Evolutionary conservation across 371 early-diverging fungal species (phyloP).

Genomic region (Dentiscutata heterogama): DNA sequence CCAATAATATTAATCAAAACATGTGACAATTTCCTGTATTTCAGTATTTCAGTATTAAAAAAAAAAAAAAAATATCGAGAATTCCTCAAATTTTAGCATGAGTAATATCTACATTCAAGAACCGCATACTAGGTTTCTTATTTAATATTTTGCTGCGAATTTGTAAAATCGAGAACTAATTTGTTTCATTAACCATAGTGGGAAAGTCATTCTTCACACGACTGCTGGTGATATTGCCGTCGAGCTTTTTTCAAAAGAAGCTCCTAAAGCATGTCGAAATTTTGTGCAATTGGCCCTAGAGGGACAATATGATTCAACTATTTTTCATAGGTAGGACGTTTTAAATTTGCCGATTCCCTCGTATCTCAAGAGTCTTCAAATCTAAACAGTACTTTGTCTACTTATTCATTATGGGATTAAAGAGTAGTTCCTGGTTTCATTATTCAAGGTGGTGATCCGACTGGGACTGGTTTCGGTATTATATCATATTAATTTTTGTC

Average conservation of each 20-base stretch:
- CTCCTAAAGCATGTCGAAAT: conserved; percentile 92
- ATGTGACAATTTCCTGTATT: no score
- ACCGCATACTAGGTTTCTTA: conserved; percentile 72
- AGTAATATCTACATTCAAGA: conserved; percentile 79
- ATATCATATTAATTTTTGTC: conserved; percentile 31
- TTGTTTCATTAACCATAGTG: conserved; percentile 59
- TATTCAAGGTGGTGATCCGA: conserved; percentile 98
- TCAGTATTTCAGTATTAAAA: no score
- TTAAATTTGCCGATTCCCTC: background rate
- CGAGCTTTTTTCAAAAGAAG: conserved; percentile 94
- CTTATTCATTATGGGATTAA: no score
- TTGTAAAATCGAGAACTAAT: background rate
- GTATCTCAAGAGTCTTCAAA: background rate
- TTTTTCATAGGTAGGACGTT: conserved; percentile 74
- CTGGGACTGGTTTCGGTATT: conserved; percentile 78
- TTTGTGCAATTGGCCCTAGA: conserved; percentile 92
- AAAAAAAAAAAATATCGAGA: no score
- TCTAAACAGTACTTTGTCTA: no score
- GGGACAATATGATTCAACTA: conserved; percentile 84
- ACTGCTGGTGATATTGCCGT: conserved; percentile 90
- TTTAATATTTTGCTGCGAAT: background rate
- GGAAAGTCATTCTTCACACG: conserved; percentile 91
- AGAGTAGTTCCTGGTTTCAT: conserved; percentile 89
- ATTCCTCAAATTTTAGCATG: conserved; percentile 53
- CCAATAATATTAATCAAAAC: no score